Conservation (phyloP, 1,284 basidiomycete species). For the Ceratobasidium sp. region DNA sequence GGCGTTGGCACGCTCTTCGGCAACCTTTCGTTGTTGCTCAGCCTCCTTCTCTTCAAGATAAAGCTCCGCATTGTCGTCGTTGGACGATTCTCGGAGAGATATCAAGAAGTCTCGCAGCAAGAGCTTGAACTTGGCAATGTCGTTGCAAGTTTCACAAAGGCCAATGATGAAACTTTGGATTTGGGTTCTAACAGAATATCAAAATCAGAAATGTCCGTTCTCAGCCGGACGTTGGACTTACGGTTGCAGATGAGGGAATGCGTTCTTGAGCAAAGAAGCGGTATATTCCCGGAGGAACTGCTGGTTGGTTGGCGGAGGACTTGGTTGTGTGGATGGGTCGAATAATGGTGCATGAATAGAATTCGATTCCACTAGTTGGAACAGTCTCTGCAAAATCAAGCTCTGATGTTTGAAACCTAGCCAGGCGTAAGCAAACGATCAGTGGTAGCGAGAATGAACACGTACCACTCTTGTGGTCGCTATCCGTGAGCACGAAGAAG, state of each 20-base stretch:
- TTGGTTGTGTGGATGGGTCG: conserved; percentile 80
- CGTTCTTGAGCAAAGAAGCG: conserved; percentile 84
- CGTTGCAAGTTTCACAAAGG: conserved; percentile 87
- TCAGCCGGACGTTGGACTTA: conserved; percentile 63
- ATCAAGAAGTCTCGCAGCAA: conserved; percentile 93
- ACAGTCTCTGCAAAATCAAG: conserved; percentile 90
- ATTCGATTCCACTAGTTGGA: conserved; percentile 91
- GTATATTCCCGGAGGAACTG: conserved; percentile 91
- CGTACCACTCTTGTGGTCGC: conserved; percentile 94
- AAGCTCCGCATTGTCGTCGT: conserved; percentile 81
- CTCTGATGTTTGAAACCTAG: conserved; percentile 89
- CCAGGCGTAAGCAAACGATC: conserved; percentile 33
- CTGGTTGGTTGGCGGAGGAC: conserved; percentile 84
- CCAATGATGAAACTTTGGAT: conserved; percentile 84
- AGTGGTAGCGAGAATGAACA: conserved; percentile 16
- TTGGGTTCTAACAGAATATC: conserved; percentile 63
- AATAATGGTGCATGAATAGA: conserved; percentile 88
- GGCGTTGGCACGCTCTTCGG: conserved; percentile 88
- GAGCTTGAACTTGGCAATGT: conserved; percentile 94
- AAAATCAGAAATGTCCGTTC: conserved; percentile 51
- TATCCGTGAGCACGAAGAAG: conserved; percentile 97
- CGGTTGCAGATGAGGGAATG: conserved; percentile 92
- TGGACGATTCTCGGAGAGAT: conserved; percentile 91
- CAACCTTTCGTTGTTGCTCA: conserved; percentile 75
- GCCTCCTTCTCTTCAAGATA: conserved; percentile 96